Evolutionary conservation across 768 basidiomycete species (phyloP).

Genomic region (Infundibulicybe gibba): DNA sequence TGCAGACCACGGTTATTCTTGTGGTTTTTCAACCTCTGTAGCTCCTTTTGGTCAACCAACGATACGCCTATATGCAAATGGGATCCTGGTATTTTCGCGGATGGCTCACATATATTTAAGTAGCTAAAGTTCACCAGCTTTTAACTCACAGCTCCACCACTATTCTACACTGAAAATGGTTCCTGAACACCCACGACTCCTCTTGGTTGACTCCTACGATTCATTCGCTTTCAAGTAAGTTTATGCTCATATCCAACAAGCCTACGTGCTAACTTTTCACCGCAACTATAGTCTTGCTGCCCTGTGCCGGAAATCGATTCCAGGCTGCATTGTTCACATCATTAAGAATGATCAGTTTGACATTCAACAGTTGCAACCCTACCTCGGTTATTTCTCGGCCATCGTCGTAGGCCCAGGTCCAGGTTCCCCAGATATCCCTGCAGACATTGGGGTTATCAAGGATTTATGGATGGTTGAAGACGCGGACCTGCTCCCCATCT

Average conservation of each 20-base stretch:
- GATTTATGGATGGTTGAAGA: constrained; percentile 66
- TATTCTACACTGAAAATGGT: constrained; percentile 21
- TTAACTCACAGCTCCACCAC: not conserved
- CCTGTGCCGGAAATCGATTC: constrained; percentile 60
- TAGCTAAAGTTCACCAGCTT: too few species aligned
- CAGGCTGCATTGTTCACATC: constrained; percentile 59
- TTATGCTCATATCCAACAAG: not conserved
- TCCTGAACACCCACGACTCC: constrained; percentile 43
- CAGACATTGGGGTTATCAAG: constrained; percentile 67
- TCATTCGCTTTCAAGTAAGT: constrained; percentile 87
- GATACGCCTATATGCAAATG: too few species aligned
- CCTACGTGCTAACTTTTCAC: not conserved
- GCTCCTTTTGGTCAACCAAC: too few species aligned
- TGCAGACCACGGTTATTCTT: too few species aligned
- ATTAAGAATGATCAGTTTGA: constrained; percentile 69
- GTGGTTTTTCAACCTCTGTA: too few species aligned
- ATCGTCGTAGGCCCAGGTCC: constrained; percentile 79
- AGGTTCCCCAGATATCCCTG: constrained; percentile 61
- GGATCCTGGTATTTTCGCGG: not conserved
- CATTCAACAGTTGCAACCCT: constrained; percentile 44
- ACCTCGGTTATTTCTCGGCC: constrained; percentile 61
- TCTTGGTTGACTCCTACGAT: constrained; percentile 82
- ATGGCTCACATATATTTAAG: too few species aligned
- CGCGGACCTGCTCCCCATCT: constrained; percentile 57
- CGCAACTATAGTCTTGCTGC: constrained; percentile 58